Conservation (phyloP, 495 filamentous ascomycete species). For the Penicillium cataractarum region DNA sequence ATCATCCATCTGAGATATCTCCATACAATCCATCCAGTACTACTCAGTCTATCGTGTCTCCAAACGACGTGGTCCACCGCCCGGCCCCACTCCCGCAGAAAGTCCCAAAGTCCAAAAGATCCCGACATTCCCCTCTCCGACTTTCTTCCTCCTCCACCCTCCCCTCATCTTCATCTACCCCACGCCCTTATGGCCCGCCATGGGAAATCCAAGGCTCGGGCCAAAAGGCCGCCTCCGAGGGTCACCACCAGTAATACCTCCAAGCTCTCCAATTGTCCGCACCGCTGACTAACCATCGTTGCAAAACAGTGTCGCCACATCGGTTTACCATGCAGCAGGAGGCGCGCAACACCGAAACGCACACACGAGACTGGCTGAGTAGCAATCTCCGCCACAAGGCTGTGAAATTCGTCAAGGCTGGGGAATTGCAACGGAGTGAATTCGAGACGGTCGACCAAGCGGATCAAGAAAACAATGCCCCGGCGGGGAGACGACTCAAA, state of each 20-base stretch:
- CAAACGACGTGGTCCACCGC: conserved; percentile 12
- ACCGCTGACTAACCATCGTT: background rate
- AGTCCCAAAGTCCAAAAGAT: conserved; percentile 4
- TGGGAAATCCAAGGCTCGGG: conserved; percentile 32
- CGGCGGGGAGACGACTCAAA: background rate
- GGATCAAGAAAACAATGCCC: background rate
- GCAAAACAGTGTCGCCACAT: conserved; percentile 21
- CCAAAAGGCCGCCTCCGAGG: conserved; percentile 21
- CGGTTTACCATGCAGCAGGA: conserved; percentile 71
- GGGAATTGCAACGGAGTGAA: conserved; percentile 54
- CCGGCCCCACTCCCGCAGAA: conserved; percentile 14
- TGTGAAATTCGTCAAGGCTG: conserved; percentile 78
- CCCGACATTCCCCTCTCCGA: background rate
- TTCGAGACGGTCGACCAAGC: conserved; percentile 23
- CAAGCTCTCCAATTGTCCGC: background rate
- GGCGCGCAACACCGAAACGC: conserved; percentile 73
- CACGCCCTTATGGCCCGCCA: conserved; percentile 30
- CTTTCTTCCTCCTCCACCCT: background rate
- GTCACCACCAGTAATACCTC: conserved; percentile 8
- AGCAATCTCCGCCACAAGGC: conserved; percentile 55
- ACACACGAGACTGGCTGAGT: conserved; percentile 42
- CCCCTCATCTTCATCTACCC: background rate
- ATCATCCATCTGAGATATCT: no score
- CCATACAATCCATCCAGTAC: no score
- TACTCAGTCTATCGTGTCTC: no score